Base-by-base conservation (phyloP, 2,329 filamentous ascomycete genomes). In the Colletotrichum lentis region DNA sequence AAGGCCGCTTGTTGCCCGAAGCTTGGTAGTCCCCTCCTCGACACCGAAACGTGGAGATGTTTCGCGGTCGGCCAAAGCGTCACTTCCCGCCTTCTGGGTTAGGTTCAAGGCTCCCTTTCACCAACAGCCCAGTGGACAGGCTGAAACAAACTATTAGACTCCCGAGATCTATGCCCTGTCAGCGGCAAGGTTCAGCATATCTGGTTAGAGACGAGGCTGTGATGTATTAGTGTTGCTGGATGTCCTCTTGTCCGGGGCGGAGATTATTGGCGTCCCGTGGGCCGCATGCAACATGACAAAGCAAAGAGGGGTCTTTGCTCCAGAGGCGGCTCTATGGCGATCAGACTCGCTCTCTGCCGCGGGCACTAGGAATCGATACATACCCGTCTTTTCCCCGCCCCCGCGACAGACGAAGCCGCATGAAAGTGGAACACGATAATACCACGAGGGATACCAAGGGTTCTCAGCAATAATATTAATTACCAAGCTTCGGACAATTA, bases 41-140 rank as follows among this genome's bases (percentile, higher is more conserved):
- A 65, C 18, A 37, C 37, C 65, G 65, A 68, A 68, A 68, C 65
- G 65, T 43, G 41, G 43, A 50, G 43, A 31, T 44, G 65, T 68
- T 68, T 68, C 65, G 62, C 49, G 50, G 62, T 53, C 47, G 64
- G 64, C 65, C 65, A 68, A 60, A 68, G 65, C 65, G 62, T 49
- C 62, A 58, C 47, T 24, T 67, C 61, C 60, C 52, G 37, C 53
- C 59, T n/a, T n/a, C n/a, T n/a, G 20, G n/a, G 16, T 20, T 44
- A 22, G 65, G 54, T 55, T 55, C n/a, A 68, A 20, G 47, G 64
- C 60, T 50, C 22, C 14, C 14, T 35, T 11, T 27, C 47, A 43
- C 41, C 37, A 35, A 55, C 50, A 37, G 35, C n/a, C 43, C 61
- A 68, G 43, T 7, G 31, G 6, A 11, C 53, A 47, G 22, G 61